Percentiles rank a stretch among this genome's conserved stretches.
Conservation (phyloP, 2,329 filamentous ascomycete genomes). For the Septoria linicola region DNA sequence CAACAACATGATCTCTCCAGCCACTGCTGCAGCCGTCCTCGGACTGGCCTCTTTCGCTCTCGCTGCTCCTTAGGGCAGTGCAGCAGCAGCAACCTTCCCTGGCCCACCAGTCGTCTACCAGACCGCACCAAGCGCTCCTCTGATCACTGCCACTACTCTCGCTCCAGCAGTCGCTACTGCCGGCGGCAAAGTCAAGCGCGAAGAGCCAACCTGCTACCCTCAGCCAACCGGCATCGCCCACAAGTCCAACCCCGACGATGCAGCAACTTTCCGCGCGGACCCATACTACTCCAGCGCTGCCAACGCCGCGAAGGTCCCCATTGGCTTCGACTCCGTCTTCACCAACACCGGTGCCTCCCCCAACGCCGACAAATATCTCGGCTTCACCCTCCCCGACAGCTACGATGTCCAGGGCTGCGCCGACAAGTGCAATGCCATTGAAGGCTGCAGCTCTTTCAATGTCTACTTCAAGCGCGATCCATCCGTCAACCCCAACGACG, state of each 20-base stretch:
- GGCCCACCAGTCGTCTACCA: conserved; percentile 18
- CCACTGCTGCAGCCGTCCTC: neutral
- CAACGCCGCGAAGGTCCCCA: conserved; percentile 10
- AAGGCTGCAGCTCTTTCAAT: conserved; percentile 28
- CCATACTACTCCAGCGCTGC: conserved; percentile 13
- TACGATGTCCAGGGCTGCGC: conserved; percentile 28
- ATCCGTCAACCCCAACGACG: conserved; percentile 32
- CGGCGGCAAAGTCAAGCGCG: conserved; percentile 3
- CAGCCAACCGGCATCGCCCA: conserved; percentile 14
- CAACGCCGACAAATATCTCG: conserved; percentile 14
- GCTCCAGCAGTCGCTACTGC: conserved; percentile 7
- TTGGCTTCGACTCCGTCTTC: conserved; percentile 17
- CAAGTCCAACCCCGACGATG: conserved; percentile 6
- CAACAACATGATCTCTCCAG: neutral
- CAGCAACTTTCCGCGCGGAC: conserved; percentile 13
- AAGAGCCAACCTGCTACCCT: conserved; percentile 10
- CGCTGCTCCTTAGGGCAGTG: conserved; percentile 1
- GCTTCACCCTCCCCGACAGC: conserved; percentile 6
- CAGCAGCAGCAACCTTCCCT: neutral
- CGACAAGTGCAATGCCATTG: conserved; percentile 23
- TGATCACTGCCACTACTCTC: conserved; percentile 16
- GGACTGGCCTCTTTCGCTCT: neutral
- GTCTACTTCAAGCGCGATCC: conserved; percentile 39
- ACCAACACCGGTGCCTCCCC: conserved; percentile 17
- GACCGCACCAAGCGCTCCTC: conserved; percentile 13